phyloP scores from a whole-genome alignment of 352 stramenopile species.

The Pythium dissotocum region DNA sequence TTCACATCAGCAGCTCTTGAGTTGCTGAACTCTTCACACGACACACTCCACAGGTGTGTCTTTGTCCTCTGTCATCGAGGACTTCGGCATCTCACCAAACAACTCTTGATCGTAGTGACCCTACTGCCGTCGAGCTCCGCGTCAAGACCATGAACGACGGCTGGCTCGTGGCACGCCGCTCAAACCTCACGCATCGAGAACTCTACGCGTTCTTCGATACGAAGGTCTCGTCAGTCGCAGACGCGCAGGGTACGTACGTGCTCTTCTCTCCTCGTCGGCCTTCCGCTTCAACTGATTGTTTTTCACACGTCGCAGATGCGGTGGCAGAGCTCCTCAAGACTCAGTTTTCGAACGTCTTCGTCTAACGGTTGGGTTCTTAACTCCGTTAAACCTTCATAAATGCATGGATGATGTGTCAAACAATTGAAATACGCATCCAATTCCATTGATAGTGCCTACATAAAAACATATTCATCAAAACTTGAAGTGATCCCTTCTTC shows the following conservation, averaged over 20 bases:
- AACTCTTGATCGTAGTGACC: neutral
- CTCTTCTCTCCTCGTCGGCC: too few species aligned
- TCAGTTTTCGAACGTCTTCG: constrained; percentile 57
- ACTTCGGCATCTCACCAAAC: neutral
- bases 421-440: neutral
- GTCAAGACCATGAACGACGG: constrained; percentile 56
- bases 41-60: constrained; percentile 35
- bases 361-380: constrained; percentile 12
- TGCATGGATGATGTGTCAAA: constrained; percentile 17
- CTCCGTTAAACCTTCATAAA: constrained; percentile 13
- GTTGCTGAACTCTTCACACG: constrained; percentile 48
- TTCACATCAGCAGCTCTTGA: constrained; percentile 39
- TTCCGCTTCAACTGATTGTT: neutral
- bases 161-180: constrained; percentile 60
- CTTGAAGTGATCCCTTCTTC: neutral
- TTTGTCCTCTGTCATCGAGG: neutral
- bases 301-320: constrained; percentile 40
- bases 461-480: neutral
- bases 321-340: constrained; percentile 44
- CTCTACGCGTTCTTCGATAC: constrained; percentile 65
- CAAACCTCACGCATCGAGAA: constrained; percentile 44
- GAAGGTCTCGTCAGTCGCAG: constrained; percentile 53
- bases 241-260: constrained; percentile 46
- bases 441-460: neutral
- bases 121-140: constrained; percentile 47